Evolutionary conservation across 352 stramenopile genomes (phyloP).

Genomic region (Phytophthora sojae): DNA sequence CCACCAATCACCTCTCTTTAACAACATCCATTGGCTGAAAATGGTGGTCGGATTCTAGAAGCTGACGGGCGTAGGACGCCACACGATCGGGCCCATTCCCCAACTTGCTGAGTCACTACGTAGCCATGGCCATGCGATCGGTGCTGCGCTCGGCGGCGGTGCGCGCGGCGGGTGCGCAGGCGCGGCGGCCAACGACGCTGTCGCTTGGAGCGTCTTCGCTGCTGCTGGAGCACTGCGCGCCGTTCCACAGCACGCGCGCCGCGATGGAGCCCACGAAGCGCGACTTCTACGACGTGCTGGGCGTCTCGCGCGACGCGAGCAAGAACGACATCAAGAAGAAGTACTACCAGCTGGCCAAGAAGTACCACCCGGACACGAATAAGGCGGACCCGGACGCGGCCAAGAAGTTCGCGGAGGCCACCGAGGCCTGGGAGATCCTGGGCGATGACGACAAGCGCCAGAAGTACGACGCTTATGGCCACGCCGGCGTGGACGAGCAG

Average conservation of each 20-base stretch:
- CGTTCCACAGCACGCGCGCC: slow-evolving; percentile 75
- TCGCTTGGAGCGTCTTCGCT: slow-evolving; percentile 11
- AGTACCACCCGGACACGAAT: slow-evolving; percentile 99
- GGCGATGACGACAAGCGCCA: slow-evolving; percentile 93
- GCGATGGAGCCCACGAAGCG: slow-evolving; percentile 73
- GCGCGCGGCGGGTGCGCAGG: slow-evolving; percentile 14
- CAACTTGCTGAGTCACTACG: slow-evolving; percentile 13
- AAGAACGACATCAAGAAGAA: slow-evolving; percentile 99
- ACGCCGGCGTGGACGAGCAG: slow-evolving; percentile 94
- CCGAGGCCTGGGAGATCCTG: slow-evolving; percentile 94
- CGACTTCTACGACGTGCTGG: slow-evolving; percentile 98
- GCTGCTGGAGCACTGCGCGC: slow-evolving; percentile 27
- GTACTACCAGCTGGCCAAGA: slow-evolving; percentile 97
- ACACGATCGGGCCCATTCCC: slow-evolving; percentile 38
- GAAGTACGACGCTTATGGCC: slow-evolving; percentile 95
- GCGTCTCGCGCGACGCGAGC: slow-evolving; percentile 85
- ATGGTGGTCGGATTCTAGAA: slow-evolving; percentile 34
- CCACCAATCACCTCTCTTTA: slow-evolving; percentile 10
- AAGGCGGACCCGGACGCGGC: slow-evolving; percentile 91
- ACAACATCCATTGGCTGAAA: background rate
- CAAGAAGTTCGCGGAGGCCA: slow-evolving; percentile 94
- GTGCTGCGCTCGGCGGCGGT: slow-evolving; percentile 35
- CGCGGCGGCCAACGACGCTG: slow-evolving; percentile 1
- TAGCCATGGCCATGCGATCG: slow-evolving; percentile 36
- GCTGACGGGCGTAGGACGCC: slow-evolving; percentile 12